Conservation (phyloP, 1,284 basidiomycete genomes). For the Malassezia globosa region DNA sequence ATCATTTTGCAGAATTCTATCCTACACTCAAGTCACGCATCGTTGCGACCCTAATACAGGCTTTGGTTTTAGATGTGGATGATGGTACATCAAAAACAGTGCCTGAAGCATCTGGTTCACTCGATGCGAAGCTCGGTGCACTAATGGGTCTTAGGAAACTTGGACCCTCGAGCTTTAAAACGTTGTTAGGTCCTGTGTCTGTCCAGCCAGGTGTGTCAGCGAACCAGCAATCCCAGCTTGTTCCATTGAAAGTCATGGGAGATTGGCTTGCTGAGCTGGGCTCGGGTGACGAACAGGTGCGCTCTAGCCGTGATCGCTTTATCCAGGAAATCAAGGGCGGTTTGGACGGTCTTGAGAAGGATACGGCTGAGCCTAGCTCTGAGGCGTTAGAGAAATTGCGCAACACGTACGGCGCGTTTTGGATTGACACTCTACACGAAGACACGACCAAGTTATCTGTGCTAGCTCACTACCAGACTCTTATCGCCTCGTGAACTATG, state of each 20-base stretch:
- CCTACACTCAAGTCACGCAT: slow-evolving; percentile 75
- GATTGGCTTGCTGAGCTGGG: slow-evolving; percentile 20
- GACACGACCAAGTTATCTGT: not conserved
- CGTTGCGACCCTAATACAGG: slow-evolving; percentile 79
- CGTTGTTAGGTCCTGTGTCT: slow-evolving; percentile 21
- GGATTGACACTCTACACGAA: slow-evolving; percentile 12
- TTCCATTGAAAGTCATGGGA: slow-evolving; percentile 23
- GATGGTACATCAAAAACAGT: slow-evolving; percentile 16
- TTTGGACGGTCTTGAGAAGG: slow-evolving; percentile 21
- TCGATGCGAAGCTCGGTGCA: slow-evolving; percentile 37
- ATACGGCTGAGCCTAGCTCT: slow-evolving; percentile 5
- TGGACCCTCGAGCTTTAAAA: slow-evolving; percentile 33
- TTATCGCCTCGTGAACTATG: not conserved
- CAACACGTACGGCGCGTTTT: slow-evolving; percentile 20
- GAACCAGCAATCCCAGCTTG: slow-evolving; percentile 13
- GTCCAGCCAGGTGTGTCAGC: not conserved
- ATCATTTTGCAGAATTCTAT: slow-evolving; percentile 56
- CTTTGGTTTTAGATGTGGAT: slow-evolving; percentile 56
- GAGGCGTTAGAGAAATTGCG: slow-evolving; percentile 1
- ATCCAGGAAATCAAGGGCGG: slow-evolving; percentile 12
- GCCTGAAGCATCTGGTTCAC: slow-evolving; percentile 18
- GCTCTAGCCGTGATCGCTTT: not conserved
- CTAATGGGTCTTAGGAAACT: slow-evolving; percentile 34
- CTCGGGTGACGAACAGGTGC: not conserved
- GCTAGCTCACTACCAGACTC: not conserved